Conservation (phyloP, 805 yeast genomes). For the Kuraishia hungarica region DNA sequence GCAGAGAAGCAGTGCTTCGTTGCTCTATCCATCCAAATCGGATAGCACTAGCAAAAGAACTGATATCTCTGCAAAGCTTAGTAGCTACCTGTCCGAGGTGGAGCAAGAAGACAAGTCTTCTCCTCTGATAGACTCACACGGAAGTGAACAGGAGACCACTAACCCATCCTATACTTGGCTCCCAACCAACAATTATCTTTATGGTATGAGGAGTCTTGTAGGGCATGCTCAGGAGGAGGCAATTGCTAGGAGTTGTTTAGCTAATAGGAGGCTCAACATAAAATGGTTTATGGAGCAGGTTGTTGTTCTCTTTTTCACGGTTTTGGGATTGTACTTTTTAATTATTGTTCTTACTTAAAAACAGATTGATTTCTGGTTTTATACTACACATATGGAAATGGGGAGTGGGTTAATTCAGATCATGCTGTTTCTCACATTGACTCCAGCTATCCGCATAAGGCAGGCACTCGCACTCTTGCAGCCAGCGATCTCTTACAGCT, state of each 20-base stretch:
- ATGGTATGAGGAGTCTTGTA: background rate
- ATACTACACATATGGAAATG: too few species aligned
- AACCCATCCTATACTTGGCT: background rate
- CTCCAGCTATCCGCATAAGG: background rate
- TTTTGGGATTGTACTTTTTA: background rate
- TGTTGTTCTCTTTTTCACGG: background rate
- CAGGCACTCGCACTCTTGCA: background rate
- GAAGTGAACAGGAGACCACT: background rate
- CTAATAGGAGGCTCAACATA: background rate
- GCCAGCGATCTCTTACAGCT: too few species aligned
- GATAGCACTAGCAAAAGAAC: background rate
- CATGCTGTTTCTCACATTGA: background rate
- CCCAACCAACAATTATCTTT: background rate
- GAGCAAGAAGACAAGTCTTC: constrained; percentile 1
- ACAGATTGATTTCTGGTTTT: too few species aligned
- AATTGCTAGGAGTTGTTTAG: background rate
- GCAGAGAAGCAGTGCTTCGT: background rate
- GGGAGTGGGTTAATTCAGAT: background rate
- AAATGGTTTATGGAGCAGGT: background rate
- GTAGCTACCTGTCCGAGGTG: constrained; percentile 1
- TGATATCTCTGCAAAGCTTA: constrained; percentile 1
- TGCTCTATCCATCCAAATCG: background rate
- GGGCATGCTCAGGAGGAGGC: background rate
- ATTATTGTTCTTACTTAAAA: background rate
- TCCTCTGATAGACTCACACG: background rate